These are phyloP conservation scores for Dacryopinax spathularia DNA, from an alignment of 768 basidiomycete species.

Conservation along the genomic window DNA sequence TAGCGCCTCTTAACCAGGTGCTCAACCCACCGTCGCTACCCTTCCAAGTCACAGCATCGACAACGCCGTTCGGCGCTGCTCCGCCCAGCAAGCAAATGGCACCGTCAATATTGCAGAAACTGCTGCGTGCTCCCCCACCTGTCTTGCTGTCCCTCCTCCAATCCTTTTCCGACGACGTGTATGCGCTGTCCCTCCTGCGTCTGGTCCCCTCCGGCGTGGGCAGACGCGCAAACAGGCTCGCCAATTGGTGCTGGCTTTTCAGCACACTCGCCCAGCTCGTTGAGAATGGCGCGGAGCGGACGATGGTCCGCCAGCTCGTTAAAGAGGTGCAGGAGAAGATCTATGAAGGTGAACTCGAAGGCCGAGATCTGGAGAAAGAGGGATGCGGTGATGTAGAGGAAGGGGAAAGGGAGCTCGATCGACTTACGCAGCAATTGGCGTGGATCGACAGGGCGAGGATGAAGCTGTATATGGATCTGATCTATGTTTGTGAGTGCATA, in stretches of 20 bases:
- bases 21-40: slow-evolving; percentile 53
- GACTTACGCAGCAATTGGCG: slow-evolving; percentile 55
- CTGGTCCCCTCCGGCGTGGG: slow-evolving; percentile 51
- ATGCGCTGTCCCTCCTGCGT: slow-evolving; percentile 57
- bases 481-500: slow-evolving; percentile 60
- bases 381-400: slow-evolving; percentile 26
- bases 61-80: slow-evolving; percentile 10
- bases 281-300: slow-evolving; percentile 67
- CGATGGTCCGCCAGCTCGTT: slow-evolving; percentile 46
- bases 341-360: slow-evolving; percentile 18
- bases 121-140: slow-evolving; percentile 69
- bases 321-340: slow-evolving; percentile 30
- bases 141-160: slow-evolving; percentile 46
- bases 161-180: slow-evolving; percentile 62
- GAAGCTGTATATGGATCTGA: slow-evolving; percentile 70
- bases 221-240: slow-evolving; percentile 53
- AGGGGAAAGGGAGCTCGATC: slow-evolving; percentile 54
- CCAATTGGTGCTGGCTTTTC: slow-evolving; percentile 79
- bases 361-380: slow-evolving; percentile 10
- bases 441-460: slow-evolving; percentile 58
- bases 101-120: slow-evolving; percentile 41
- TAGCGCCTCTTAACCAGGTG: slow-evolving; percentile 56
- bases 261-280: slow-evolving; percentile 67
- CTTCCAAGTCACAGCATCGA: slow-evolving; percentile 35
- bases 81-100: slow-evolving; percentile 1